These are phyloP conservation scores for Neckera pumila DNA, from an alignment of 225 moss, liverwort and hornwort genomes.

Conservation along the genomic window DNA sequence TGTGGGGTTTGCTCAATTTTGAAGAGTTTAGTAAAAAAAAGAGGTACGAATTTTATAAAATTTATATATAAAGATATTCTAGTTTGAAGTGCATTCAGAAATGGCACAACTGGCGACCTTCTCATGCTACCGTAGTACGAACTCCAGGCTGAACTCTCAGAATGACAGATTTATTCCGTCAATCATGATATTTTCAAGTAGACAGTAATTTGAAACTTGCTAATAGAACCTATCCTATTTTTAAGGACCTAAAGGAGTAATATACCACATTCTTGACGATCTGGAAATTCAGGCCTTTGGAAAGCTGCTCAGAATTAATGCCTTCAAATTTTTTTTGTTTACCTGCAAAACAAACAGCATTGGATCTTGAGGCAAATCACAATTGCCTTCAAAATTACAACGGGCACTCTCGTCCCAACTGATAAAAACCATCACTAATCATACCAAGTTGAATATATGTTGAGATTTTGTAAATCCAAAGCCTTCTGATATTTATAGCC, in stretches of 20 bases:
- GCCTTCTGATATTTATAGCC: background rate
- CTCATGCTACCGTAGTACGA: background rate
- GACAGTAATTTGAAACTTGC: background rate
- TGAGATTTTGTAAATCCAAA: background rate
- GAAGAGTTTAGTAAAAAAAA: background rate
- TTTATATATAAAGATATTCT: background rate
- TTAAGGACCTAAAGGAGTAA: background rate
- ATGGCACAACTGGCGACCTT: background rate
- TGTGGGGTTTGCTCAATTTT: background rate
- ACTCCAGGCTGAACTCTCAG: background rate
- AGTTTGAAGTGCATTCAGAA: background rate
- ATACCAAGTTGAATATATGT: background rate
- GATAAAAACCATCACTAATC: background rate
- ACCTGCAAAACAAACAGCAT: conserved; percentile 14
- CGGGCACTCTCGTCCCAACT: background rate
- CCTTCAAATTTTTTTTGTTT: conserved; percentile 23
- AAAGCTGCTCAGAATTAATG: background rate
- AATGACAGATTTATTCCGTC: background rate
- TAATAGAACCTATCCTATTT: background rate
- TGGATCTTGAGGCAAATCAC: background rate
- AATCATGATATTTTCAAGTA: background rate
- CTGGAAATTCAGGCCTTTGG: background rate
- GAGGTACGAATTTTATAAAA: background rate
- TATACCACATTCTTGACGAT: background rate
- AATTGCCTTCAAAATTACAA: background rate